Conservation (phyloP, 805 yeast species). For the Sugiyamaella americana region DNA sequence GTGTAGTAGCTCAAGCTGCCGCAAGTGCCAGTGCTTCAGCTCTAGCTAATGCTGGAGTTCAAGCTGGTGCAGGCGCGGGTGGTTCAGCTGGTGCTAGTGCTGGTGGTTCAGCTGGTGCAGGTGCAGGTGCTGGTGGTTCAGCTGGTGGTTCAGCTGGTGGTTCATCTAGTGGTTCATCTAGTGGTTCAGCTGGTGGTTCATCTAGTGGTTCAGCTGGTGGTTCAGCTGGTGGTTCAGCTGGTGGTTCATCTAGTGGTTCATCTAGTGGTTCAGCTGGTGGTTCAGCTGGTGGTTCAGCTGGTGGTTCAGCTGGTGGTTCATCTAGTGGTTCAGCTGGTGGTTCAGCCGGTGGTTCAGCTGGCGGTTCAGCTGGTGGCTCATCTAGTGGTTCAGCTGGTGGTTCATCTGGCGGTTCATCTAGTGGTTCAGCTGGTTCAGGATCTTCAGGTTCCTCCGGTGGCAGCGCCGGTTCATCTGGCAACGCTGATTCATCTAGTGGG, state of each 20-base stretch:
- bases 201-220: not conserved
- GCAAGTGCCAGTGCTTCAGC: not conserved
- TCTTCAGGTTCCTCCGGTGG: not conserved
- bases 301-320: not conserved
- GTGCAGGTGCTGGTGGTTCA: not conserved
- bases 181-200: not conserved
- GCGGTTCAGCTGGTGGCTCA: not conserved
- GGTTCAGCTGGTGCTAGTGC: not conserved
- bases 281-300: not conserved
- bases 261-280: not conserved
- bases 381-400: not conserved
- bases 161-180: not conserved
- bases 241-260: not conserved
- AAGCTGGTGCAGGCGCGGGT: not conserved
- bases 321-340: not conserved
- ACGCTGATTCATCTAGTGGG: not conserved
- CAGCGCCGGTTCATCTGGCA: not conserved
- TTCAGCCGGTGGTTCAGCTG: conserved; percentile 1
- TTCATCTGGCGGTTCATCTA: not conserved
- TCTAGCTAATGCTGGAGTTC: not conserved
- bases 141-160: not conserved
- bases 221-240: not conserved
- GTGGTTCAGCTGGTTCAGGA: not conserved
- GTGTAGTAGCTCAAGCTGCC: not conserved
- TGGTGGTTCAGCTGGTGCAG: not conserved